Evolutionary conservation across 768 basidiomycete genomes (phyloP), one percentile per base, ranked within the genome.

Genomic region (Tricholomella constricta): DNA sequence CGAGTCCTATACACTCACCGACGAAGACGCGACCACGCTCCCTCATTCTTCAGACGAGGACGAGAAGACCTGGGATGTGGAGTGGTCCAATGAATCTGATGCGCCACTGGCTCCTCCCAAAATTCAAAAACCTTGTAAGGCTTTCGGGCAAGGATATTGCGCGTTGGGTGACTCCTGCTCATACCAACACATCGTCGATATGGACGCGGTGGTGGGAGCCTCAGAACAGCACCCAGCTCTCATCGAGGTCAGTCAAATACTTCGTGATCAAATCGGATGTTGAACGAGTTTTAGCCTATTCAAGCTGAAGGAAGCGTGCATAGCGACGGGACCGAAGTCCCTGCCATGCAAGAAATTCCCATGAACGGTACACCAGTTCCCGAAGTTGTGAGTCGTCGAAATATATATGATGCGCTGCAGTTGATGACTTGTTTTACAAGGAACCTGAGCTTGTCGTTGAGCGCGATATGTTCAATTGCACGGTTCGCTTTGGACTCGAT

Each of bases 91-190:
- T 22, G 59, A 62, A 17, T 42, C 45, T 22, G 36, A 29, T 27
- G 44, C 43, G 9, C n/a, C 50, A 3, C 45, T 54, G 7, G 34
- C 37, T 26, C 54, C 45, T 9, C 7, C 34, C 1, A 64, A 63
- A 47, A 56, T 59, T 3, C 56, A 67, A 45, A 51, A 61, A 20
- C 69, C 68, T 20, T 76, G 74, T 55, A 68, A 62, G 51, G 58
- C 48, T 19, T 73, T 66, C 58, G 71, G 68, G 2, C 72, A 75
- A 56, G 73, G 73, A 8, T 60, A 65, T 57, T 75, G 74, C 45
- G 9, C 6, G 10, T 55, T 20, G 10, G 71, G 69, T 11, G 69
- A 70, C 25, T 38, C 42, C 10, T 75, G 74, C 47, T 31, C 7
- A 7, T 70, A 62, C 44, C 48, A 59, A 17, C 75, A 75, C 47